phyloP scores from a whole-genome alignment of 2,329 filamentous ascomycete species.

The Incumbomyces delicatus region DNA sequence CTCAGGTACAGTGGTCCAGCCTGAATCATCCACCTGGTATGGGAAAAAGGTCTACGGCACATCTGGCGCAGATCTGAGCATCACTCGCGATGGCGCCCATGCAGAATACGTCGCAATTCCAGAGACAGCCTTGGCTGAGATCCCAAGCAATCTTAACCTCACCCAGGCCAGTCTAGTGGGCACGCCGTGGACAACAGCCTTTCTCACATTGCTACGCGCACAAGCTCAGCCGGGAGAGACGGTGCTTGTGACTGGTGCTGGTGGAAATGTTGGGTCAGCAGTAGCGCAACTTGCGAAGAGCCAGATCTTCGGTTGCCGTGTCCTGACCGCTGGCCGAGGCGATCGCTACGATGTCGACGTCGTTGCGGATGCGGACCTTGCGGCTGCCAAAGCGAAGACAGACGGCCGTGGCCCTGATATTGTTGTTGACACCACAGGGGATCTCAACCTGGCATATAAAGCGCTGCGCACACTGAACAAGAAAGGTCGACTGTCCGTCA shows the following conservation, averaged over 20 bases:
- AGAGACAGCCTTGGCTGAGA: conserved; percentile 30
- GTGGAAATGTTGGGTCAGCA: conserved; percentile 23
- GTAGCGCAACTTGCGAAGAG: conserved; percentile 19
- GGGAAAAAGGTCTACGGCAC: conserved; percentile 25
- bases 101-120: conserved; percentile 31
- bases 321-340: conserved; percentile 21
- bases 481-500: conserved; percentile 22
- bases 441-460: conserved; percentile 20
- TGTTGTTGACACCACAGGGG: conserved; percentile 51
- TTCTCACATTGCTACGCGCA: conserved; percentile 18
- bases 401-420: conserved; percentile 78
- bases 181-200: conserved; percentile 23
- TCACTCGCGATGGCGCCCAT: conserved; percentile 29
- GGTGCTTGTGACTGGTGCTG: conserved; percentile 24
- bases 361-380: conserved; percentile 3
- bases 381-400: conserved; percentile 52
- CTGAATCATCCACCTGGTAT: conserved; percentile 14
- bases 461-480: conserved; percentile 19
- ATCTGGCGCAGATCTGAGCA: conserved; percentile 23
- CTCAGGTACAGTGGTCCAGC: conserved; percentile 21
- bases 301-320: conserved; percentile 20
- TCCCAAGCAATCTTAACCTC: conserved; percentile 27
- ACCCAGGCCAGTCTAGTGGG: conserved; percentile 24
- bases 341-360: conserved; percentile 18
- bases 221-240: conserved; percentile 18